These are phyloP conservation scores for Pseudogymnoascus sp. DNA, from an alignment of 2,329 filamentous ascomycete species.

Conservation along the genomic window DNA sequence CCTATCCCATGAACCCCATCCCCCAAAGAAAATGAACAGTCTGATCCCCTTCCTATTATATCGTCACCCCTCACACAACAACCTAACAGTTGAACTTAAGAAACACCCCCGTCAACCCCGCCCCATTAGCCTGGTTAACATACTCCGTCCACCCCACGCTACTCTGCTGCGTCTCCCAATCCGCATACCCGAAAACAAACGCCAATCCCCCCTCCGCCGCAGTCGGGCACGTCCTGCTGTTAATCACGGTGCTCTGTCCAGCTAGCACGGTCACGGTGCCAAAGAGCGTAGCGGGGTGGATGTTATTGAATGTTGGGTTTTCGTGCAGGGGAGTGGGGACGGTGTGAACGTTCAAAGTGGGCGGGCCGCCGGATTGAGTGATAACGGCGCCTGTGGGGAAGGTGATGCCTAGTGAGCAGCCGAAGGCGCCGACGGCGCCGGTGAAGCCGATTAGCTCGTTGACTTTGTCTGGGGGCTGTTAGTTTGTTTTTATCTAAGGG, in stretches of 20 bases:
- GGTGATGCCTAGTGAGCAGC: slow-evolving; percentile 2
- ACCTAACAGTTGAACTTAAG: background rate
- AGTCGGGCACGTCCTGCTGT: background rate
- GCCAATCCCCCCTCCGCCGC: background rate
- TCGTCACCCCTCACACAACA: background rate
- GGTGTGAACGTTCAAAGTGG: background rate
- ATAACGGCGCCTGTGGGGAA: background rate
- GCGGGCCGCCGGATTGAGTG: background rate
- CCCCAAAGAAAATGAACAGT: background rate
- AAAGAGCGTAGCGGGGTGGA: background rate
- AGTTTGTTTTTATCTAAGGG: background rate
- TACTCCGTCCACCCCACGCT: background rate
- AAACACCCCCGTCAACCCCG: background rate
- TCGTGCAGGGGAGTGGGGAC: background rate
- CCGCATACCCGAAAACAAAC: background rate
- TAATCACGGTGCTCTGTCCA: background rate
- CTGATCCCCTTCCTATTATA: background rate
- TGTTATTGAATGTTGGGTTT: background rate
- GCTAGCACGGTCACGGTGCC: background rate
- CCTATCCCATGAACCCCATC: background rate
- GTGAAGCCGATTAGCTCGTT: background rate
- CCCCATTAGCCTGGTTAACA: background rate
- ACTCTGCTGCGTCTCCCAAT: background rate
- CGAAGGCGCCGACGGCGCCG: background rate
- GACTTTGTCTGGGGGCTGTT: background rate